Base-by-base conservation (phyloP, 177 flowering plant genomes). In the Vitis hybrid region DNA sequence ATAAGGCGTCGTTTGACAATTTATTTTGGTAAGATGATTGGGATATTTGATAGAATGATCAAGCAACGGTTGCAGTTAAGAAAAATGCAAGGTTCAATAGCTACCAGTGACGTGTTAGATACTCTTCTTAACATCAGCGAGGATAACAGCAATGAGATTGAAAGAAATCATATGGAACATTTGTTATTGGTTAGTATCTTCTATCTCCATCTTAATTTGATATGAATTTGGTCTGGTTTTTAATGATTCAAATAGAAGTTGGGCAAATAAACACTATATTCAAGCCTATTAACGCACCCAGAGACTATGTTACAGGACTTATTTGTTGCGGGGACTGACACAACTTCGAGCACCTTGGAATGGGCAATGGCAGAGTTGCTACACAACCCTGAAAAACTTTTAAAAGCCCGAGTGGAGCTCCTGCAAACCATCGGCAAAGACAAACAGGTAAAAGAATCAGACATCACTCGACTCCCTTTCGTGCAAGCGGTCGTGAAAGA, bases 111-210 rank as follows among this genome's bases (percentile, higher is more conserved):
- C 59, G 55, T 84, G 51, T 65, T 10, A 22, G 26, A 22, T 2
- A 22, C 26, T 22, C 82, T 84, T 13, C 77, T 86, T 11, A 31
- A 67, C 19, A 33, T 76, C 10, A 18, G 26, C 14, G 77, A 78
- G 39, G 71, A 66, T 1, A 18, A 39, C 11, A 70, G 15, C 0
- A 64, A 52, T 5, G 71, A 70, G 11, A 33, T 82, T 29, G 65
- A 77, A 19, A 65, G 69, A 52, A 59, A 13, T 9, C 71, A 69
- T 4, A 68, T 84, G 14, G 16, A 69, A 39, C 80, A 76, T 52
- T 8, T 84, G 31, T 55, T 78, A 2, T 1, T 79, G 87, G 89
- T 86, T 16, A 70, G 19, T 45, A 18, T 2, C 9, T 57, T n/a
- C 20, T 10, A 1, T 20, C 20, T 6, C 14, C 56, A 5, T 1